A percentile compares a stretch with the other conserved stretches of the same genome.
Conservation (phyloP, 1,284 basidiomycete genomes). For the Apiotrichum siamense region DNA sequence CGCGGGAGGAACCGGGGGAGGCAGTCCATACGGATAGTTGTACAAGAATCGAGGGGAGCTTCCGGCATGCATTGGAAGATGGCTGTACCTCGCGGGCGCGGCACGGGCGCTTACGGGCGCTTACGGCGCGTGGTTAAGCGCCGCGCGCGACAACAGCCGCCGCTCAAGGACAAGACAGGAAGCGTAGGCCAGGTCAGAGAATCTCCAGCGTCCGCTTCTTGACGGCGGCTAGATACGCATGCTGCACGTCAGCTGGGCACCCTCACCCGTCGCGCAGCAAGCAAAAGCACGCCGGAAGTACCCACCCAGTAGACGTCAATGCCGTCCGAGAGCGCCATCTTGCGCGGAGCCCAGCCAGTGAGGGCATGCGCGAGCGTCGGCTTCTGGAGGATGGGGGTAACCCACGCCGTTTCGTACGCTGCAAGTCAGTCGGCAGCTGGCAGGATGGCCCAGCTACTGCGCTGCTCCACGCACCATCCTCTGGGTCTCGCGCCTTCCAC, state of each 20-base stretch:
- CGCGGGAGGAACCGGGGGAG: too few species aligned
- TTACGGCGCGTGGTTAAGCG: too few species aligned
- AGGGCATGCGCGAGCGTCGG: constrained; percentile 51
- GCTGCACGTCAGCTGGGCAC: neutral
- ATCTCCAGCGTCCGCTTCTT: neutral
- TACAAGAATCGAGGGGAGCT: too few species aligned
- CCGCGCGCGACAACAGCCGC: too few species aligned
- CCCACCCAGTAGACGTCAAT: constrained; percentile 49
- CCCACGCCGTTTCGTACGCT: constrained; percentile 41
- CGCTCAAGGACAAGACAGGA: too few species aligned
- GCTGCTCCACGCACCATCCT: constrained; percentile 2
- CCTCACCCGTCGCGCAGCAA: too few species aligned
- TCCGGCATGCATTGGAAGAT: too few species aligned
- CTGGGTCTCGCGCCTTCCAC: constrained; percentile 16
- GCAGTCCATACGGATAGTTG: too few species aligned
- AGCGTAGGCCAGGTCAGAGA: neutral
- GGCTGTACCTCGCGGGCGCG: too few species aligned
- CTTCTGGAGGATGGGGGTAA: constrained; percentile 24
- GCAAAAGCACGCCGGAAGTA: too few species aligned
- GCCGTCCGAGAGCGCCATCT: constrained; percentile 50
- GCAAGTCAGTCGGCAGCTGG: neutral
- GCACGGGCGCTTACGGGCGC: too few species aligned
- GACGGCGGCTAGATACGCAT: neutral
- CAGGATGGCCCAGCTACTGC: neutral
- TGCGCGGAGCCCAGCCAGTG: constrained; percentile 53